phyloP scores from a whole-genome alignment of 768 basidiomycete species.

The Vishniacozyma victoriae region DNA sequence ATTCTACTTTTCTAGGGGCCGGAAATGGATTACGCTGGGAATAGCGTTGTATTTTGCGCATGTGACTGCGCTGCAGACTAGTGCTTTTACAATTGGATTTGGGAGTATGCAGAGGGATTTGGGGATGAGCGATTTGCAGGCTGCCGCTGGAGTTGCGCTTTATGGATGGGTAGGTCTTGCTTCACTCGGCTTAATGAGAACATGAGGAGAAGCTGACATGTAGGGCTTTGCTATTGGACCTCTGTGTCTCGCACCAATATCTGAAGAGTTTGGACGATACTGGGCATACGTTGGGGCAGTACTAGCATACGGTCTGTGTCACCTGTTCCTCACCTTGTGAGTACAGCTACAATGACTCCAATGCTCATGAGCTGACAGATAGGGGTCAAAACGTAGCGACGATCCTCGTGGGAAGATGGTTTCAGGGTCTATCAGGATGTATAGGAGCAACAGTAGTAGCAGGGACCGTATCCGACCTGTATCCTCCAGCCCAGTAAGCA shows the following conservation, averaged over 20 bases:
- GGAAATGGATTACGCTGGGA: conserved; percentile 30
- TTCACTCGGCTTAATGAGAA: neutral
- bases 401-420: conserved; percentile 43
- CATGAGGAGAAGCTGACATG: neutral
- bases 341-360: conserved; percentile 1
- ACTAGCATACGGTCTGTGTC: conserved; percentile 7
- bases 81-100: conserved; percentile 32
- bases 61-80: conserved; percentile 21
- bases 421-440: conserved; percentile 44
- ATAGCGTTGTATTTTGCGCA: conserved; percentile 36
- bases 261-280: conserved; percentile 41
- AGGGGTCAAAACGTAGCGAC: conserved; percentile 46
- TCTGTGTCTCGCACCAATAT: conserved; percentile 37
- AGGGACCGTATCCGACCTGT: conserved; percentile 48
- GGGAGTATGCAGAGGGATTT: conserved; percentile 34
- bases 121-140: conserved; percentile 15
- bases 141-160: conserved; percentile 32
- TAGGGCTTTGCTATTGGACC: conserved; percentile 42
- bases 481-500: conserved; percentile 34
- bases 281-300: conserved; percentile 31
- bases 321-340: conserved; percentile 18
- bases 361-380: conserved; percentile 12
- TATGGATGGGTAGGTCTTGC: conserved; percentile 18
- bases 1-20: conserved; percentile 18
- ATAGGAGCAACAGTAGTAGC: conserved; percentile 48